A percentile compares a stretch with the other conserved stretches of the same genome.
These are phyloP conservation scores for Penicillium sp. DNA, from an alignment of 2,329 filamentous ascomycete species.

Conservation along the genomic window DNA sequence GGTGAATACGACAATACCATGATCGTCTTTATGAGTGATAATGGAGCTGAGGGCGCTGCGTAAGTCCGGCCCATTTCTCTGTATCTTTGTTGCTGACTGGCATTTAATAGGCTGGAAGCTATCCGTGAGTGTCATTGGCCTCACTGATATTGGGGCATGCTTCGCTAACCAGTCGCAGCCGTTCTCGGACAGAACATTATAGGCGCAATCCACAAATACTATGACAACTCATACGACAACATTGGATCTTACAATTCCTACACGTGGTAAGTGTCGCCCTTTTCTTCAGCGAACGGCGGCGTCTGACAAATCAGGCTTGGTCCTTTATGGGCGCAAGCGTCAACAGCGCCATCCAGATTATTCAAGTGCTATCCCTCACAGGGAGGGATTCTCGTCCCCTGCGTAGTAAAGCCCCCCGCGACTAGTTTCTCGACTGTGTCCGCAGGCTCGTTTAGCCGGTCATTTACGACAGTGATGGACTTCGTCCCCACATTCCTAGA, in stretches of 20 bases:
- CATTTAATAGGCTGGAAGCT: neutral
- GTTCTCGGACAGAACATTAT: neutral
- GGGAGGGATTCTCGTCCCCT: slow-evolving; percentile 4
- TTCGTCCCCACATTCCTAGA: slow-evolving; percentile 5
- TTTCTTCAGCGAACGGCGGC: neutral
- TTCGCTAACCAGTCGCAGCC: neutral
- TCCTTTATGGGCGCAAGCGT: slow-evolving; percentile 4
- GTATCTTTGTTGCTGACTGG: neutral
- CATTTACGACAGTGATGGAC: slow-evolving; percentile 6
- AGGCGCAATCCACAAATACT: neutral
- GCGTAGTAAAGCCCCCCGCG: neutral
- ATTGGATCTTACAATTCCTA: slow-evolving; percentile 3
- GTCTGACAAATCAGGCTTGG: neutral
- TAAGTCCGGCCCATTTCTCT: neutral
- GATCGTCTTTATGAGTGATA: slow-evolving; percentile 56
- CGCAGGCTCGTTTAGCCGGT: neutral
- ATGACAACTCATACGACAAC: slow-evolving; percentile 5
- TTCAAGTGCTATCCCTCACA: slow-evolving; percentile 4
- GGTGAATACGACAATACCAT: slow-evolving; percentile 57
- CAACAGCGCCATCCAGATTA: neutral
- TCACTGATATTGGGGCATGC: too few species aligned
- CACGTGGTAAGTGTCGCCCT: neutral
- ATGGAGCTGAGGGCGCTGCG: slow-evolving; percentile 52
- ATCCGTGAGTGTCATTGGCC: neutral
- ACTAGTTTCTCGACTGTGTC: neutral